Base-by-base conservation (phyloP, 2,329 filamentous ascomycete species). In the Paecilomyces fulvus region DNA sequence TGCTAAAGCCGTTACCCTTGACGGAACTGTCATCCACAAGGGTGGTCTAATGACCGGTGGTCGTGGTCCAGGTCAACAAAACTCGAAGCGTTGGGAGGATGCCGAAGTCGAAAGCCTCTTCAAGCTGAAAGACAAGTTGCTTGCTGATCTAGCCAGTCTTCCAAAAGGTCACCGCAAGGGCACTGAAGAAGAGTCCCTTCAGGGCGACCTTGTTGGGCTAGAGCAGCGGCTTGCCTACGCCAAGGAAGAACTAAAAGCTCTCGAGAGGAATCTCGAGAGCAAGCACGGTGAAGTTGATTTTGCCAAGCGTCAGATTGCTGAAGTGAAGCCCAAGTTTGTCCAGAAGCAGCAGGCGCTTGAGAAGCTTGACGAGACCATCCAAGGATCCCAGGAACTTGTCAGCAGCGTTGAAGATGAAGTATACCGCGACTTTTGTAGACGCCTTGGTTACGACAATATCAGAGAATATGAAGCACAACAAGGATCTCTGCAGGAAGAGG, bases 11-110 rank as follows among this genome's bases (percentile, higher is more conserved):
- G 92, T 99, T 11, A 95, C 92, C 0, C 74, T 97, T 11, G 92
- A 97, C 67, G 94, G 94, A n/a, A 92, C 88, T 55, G 88, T 99
- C 59, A 96, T 99, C 61, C 91, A 96, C 77, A 97, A 97, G 70
- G 91, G 89, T 50, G 94, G 94, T 67, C 81, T 95, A 54, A 97
- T 99, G 88, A 97, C 94, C 52, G 94, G 94, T 79, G 94, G 94
- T 62, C 88, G 91, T 59, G 87, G 90, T 30, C 86, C 85, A 0
- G 84, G 85, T 51, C 89, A 88, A 70, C 85, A 86, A 55, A 83
- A 83, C 58, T 88, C 90, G 61, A 87, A 90, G 57, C 83, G 88
- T 54, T 97, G 95, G 74, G 92, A 96, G 65, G 92, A 96, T 64
- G 84, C 88, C 7, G 91, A 96, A 64, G 84, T 96, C 30, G 89